Base-by-base conservation (phyloP, 73 alveolate genomes). In the Durusdinium trenchii region DNA sequence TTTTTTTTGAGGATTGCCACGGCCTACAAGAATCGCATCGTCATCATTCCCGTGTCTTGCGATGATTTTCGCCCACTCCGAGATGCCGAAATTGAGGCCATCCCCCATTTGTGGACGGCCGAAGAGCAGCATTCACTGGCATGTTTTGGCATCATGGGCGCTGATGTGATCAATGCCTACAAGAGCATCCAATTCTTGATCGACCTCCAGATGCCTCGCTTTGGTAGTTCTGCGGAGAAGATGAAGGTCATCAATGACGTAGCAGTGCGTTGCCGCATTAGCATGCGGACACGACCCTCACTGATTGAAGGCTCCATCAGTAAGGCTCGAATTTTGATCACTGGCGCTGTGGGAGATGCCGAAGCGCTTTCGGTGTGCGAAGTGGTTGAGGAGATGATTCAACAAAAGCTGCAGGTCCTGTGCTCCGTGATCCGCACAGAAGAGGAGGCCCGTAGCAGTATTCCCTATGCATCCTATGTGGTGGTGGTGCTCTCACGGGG, bases 261-360 rank as follows among this genome's bases (percentile, higher is more conserved):
- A 30, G 23, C 48, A 46, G 14, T 64, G 46, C 40, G 64, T 6
- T 79, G 90, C 45, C 90, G 45, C 16, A 12, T 43, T n/a, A n/a
- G n/a, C 35, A 16, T 1, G 14, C 60, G 60, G 45, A 40, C 42
- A 43, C 28, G 50, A 43, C 9, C 50, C 23, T 16, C 51, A 32
- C 10, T 36, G 35, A 38, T 26, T 26, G n/a, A 7, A 64, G 50
- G 48, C 84, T 73, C 84, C 32, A 73, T 38, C 9, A 42, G 51
- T 32, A 50, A 35, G 96, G 52, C 96, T 1, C 62, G 96, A 38
- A 89, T 89, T 46, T 48, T 89, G 71, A 42, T 89, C 64, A 64
- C 96, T 3, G 96, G 96, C 28, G 96, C 96, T 10, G 96, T 89
- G 54, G 69, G 48, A 4, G 96, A 89, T 32, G 96, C 96, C 16